Conservation (phyloP, 1,139 yeast species). For the Schizosaccharomyces versatilis region DNA sequence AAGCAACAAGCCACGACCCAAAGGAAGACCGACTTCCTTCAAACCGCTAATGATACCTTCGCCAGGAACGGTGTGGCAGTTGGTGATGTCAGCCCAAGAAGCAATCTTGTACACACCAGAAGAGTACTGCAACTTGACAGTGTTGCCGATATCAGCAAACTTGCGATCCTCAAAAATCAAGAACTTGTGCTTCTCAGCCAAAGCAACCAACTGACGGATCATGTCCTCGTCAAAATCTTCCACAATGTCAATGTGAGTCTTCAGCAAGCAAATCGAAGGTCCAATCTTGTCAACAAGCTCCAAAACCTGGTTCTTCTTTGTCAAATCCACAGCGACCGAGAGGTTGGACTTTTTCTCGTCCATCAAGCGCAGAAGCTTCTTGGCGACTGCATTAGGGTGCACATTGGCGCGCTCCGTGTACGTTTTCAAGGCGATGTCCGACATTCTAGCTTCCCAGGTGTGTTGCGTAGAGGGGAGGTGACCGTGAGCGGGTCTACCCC, state of each 20-base stretch:
- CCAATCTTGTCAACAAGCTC: conserved; percentile 56
- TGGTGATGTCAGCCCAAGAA: conserved; percentile 87
- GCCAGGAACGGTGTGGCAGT: conserved; percentile 95
- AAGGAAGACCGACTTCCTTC: conserved; percentile 12
- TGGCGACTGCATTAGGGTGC: conserved; percentile 63
- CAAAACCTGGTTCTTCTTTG: conserved; percentile 53
- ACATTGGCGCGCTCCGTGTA: conserved; percentile 47
- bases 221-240: conserved; percentile 78
- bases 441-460: too few relatives aligned
- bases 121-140: conserved; percentile 79
- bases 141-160: conserved; percentile 97
- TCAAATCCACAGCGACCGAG: conserved; percentile 91
- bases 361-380: conserved; percentile 51
- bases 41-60: conserved; percentile 78
- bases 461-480: too few relatives aligned
- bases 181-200: conserved; percentile 59
- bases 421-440: conserved; percentile 15
- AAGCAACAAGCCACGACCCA: conserved; percentile 65
- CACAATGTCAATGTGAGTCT: conserved; percentile 83
- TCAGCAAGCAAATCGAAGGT: conserved; percentile 74
- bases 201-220: conserved; percentile 42
- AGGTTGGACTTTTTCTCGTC: conserved; percentile 62
- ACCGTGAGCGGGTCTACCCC: too few relatives aligned
- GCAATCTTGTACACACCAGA: conserved; percentile 82
- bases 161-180: conserved; percentile 88